A percentile compares a stretch with the other conserved stretches of the same genome.
Evolutionary conservation across 75 land plant genomes (phyloP).

Genomic region (Gnetum montanum): DNA sequence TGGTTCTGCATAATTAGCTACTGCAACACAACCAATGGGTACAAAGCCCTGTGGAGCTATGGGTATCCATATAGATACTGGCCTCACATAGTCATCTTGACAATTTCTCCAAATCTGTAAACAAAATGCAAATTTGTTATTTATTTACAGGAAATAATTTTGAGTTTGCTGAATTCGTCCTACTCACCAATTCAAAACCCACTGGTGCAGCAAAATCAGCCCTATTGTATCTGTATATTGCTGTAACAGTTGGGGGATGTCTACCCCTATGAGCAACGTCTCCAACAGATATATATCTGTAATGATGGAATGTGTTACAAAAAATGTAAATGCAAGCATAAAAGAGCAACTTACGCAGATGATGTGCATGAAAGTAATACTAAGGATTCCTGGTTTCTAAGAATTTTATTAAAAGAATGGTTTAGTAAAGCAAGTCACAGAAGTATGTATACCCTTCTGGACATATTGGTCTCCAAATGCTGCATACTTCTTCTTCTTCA

Average conservation of each 20-base stretch:
- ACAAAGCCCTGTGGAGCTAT: slow-evolving; percentile 75
- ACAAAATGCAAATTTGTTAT: background rate
- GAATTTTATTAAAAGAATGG: too few relatives aligned
- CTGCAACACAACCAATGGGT: slow-evolving; percentile 74
- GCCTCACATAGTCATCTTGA: slow-evolving; percentile 51
- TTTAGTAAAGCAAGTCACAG: too few relatives aligned
- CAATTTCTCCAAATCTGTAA: slow-evolving; percentile 96
- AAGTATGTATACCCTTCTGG: slow-evolving; percentile 61
- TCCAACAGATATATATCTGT: slow-evolving; percentile 81
- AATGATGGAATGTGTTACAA: background rate
- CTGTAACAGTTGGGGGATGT: slow-evolving; percentile 71
- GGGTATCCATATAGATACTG: slow-evolving; percentile 87
- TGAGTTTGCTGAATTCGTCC: background rate
- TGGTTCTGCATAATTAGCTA: slow-evolving; percentile 70
- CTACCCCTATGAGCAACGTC: slow-evolving; percentile 71
- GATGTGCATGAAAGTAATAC: too few relatives aligned
- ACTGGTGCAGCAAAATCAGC: slow-evolving; percentile 48
- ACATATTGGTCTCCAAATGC: slow-evolving; percentile 74
- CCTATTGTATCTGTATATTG: slow-evolving; percentile 40
- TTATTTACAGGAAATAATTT: background rate
- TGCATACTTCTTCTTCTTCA: slow-evolving; percentile 40
- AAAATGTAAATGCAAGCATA: background rate
- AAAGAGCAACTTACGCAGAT: background rate
- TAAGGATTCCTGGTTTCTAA: too few relatives aligned
- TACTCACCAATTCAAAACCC: slow-evolving; percentile 89